These are phyloP conservation scores for Thecamonas trahens DNA, from an alignment of 78 protist genomes.

Conservation along the genomic window DNA sequence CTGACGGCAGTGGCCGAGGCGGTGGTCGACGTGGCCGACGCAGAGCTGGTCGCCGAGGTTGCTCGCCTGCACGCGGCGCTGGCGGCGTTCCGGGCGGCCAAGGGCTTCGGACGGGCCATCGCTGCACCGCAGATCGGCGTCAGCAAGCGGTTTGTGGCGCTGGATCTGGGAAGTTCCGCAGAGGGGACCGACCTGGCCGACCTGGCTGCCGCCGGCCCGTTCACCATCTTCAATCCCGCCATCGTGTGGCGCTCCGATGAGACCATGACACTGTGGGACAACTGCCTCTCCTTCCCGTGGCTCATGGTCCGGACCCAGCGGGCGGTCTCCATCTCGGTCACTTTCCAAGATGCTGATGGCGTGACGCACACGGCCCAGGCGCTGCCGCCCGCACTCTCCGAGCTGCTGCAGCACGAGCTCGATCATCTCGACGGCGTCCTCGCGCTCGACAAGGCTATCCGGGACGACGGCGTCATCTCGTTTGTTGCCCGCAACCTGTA, in stretches of 20 bases:
- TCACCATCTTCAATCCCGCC: not conserved
- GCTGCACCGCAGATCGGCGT: constrained; percentile 8
- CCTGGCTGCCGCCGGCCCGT: not conserved
- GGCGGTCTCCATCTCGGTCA: not conserved
- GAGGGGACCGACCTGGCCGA: not conserved
- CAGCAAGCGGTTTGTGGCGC: not conserved
- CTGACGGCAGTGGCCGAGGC: too few species aligned
- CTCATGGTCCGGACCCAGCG: not conserved
- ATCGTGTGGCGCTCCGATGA: not conserved
- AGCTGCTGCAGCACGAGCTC: constrained; percentile 11
- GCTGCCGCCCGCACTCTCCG: not conserved
- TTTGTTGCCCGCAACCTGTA: too few species aligned
- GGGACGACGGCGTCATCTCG: too few species aligned
- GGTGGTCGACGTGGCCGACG: too few species aligned
- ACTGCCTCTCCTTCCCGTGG: constrained; percentile 12
- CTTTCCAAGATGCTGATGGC: not conserved
- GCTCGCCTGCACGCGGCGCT: too few species aligned
- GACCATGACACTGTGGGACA: constrained; percentile 6
- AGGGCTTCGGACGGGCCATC: constrained; percentile 13
- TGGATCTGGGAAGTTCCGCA: not conserved
- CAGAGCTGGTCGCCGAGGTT: too few species aligned
- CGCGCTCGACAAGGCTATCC: not conserved
- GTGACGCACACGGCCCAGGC: not conserved
- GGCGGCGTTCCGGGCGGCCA: not conserved
- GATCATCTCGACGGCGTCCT: constrained; percentile 21